Conservation (phyloP, 371 early-diverging fungal genomes). For the Massospora cicadina region DNA sequence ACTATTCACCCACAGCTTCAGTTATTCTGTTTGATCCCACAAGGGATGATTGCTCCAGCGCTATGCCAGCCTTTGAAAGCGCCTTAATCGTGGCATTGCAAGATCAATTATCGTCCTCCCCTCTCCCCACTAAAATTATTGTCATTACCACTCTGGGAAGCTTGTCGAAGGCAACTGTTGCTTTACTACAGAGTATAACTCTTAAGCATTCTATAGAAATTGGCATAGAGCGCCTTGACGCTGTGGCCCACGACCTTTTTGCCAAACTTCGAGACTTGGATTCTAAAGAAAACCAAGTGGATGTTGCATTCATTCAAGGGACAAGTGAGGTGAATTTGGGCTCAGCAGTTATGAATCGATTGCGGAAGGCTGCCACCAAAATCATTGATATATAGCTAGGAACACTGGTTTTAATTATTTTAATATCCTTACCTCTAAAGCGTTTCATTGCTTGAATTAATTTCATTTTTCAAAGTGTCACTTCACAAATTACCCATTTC, state of each 20-base stretch:
- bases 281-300: constrained; percentile 27
- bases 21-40: constrained; percentile 52
- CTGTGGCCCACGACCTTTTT: constrained; percentile 71
- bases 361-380: constrained; percentile 69
- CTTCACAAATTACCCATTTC: no score
- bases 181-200: constrained; percentile 12
- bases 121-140: not conserved
- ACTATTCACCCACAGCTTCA: constrained; percentile 88
- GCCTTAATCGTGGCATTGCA: not conserved
- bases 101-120: not conserved
- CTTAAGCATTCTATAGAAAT: constrained; percentile 16
- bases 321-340: constrained; percentile 67
- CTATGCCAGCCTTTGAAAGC: not conserved
- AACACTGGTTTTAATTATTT: no score
- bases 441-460: no score
- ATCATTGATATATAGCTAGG: not conserved
- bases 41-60: not conserved
- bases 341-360: constrained; percentile 94
- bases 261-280: constrained; percentile 69
- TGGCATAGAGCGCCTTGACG: constrained; percentile 27
- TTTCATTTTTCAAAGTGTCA: no score
- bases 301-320: constrained; percentile 78
- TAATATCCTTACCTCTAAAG: no score
- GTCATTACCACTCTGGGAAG: not conserved
- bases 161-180: not conserved